These are phyloP conservation scores for Dictyostelium capitatum DNA, from an alignment of 78 protist genomes.

Conservation along the genomic window DNA sequence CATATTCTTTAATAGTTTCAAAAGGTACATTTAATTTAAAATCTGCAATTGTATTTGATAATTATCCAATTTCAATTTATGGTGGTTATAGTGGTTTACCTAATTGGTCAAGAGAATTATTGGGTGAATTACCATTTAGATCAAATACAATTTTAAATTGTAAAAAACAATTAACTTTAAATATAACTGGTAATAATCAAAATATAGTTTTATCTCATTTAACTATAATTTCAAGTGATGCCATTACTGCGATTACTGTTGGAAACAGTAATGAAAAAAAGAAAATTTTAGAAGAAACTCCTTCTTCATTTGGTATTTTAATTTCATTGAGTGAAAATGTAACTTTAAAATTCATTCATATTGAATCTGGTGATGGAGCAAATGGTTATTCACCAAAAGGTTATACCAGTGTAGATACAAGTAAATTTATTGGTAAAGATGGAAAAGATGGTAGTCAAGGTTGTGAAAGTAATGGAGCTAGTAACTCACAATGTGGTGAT, in stretches of 20 bases:
- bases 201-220: conserved; percentile 25
- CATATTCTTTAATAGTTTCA: neutral
- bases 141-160: conserved; percentile 8
- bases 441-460: conserved; percentile 29
- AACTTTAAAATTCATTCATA: neutral
- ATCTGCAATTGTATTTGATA: neutral
- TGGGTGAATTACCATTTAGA: neutral
- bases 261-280: neutral
- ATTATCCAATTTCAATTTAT: conserved; percentile 8
- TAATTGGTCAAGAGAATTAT: conserved; percentile 14
- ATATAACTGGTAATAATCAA: neutral
- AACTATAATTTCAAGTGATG: neutral
- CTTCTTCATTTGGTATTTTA: conserved; percentile 30
- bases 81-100: conserved; percentile 58
- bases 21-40: neutral
- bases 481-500: neutral
- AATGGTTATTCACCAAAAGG: neutral
- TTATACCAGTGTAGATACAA: neutral
- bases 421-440: neutral
- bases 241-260: neutral
- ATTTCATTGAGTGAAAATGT: conserved; percentile 1
- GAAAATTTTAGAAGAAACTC: neutral
- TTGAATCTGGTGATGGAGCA: conserved; percentile 3
- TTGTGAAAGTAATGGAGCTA: neutral
- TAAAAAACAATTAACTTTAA: neutral